Percentiles rank a stretch among this genome's conserved stretches.
Evolutionary conservation across 371 early-diverging fungal species (phyloP).

Genomic region (Saksenaea vasiformis): DNA sequence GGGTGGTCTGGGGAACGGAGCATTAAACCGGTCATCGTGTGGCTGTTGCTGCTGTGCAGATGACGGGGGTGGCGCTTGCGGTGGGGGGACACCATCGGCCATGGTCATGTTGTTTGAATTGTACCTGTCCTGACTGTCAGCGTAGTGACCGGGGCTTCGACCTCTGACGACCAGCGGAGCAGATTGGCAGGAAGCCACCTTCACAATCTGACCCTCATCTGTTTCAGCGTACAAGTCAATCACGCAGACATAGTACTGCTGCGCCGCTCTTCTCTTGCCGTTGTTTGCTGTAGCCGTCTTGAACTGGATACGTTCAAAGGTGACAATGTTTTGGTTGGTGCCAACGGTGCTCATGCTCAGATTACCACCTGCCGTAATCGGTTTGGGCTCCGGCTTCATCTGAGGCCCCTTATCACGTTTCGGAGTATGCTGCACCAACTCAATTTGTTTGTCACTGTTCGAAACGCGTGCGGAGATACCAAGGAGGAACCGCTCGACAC

Average conservation of each 20-base stretch:
- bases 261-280: constrained; percentile 76
- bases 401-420: constrained; percentile 89
- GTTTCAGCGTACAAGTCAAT: constrained; percentile 64
- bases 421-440: constrained; percentile 82
- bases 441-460: constrained; percentile 62
- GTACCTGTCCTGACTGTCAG: constrained; percentile 45
- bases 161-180: constrained; percentile 83
- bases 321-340: constrained; percentile 47
- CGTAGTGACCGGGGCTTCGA: constrained; percentile 84
- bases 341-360: constrained; percentile 36
- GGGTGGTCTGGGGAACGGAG: constrained; percentile 17
- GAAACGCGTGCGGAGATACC: constrained; percentile 63
- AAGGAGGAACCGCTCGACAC: constrained; percentile 53
- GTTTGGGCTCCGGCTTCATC: constrained; percentile 56
- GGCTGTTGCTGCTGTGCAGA: constrained; percentile 1
- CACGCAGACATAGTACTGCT: constrained; percentile 76
- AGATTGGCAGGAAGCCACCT: constrained; percentile 67
- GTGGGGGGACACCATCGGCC: not conserved
- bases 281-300: constrained; percentile 88
- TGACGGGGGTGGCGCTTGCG: constrained; percentile 12
- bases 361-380: constrained; percentile 52
- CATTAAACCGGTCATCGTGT: constrained; percentile 15
- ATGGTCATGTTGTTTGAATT: constrained; percentile 14
- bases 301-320: constrained; percentile 89
- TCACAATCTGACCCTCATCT: constrained; percentile 40